Percentiles rank a stretch among this genome's conserved stretches.
phyloP scores from a whole-genome alignment of 73 alveolate genomes.

The Durusdinium trenchii region DNA sequence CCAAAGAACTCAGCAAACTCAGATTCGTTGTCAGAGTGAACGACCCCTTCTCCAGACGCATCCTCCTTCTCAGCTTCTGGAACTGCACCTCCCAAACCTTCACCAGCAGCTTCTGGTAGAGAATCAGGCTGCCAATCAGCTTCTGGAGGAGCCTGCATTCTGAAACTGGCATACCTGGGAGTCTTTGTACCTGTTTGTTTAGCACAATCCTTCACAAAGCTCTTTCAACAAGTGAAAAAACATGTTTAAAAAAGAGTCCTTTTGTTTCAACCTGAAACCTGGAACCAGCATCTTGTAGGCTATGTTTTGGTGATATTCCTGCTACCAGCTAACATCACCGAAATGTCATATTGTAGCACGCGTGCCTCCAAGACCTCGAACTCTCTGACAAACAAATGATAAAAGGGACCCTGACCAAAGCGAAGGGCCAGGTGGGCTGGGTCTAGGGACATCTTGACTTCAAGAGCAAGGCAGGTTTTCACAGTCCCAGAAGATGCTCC shows the following conservation, averaged over 20 bases:
- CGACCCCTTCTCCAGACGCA: too few species aligned
- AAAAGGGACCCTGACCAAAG: not conserved
- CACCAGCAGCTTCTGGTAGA: not conserved
- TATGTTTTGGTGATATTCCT: too few species aligned
- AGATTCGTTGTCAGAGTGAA: not conserved
- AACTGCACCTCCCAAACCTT: not conserved
- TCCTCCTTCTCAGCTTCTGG: not conserved
- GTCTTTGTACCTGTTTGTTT: not conserved
- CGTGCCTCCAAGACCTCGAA: conserved; percentile 2
- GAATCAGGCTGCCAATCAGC: not conserved
- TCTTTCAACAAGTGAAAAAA: too few species aligned
- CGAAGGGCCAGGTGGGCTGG: conserved; percentile 21
- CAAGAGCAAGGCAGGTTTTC: not conserved
- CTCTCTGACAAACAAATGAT: conserved; percentile 8
- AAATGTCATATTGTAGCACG: not conserved
- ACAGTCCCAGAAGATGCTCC: not conserved
- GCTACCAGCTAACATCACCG: not conserved
- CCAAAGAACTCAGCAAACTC: not conserved
- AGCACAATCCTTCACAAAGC: not conserved
- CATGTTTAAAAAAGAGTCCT: not conserved
- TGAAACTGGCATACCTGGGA: not conserved
- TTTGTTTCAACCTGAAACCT: not conserved
- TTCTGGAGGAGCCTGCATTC: not conserved
- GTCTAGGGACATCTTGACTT: conserved; percentile 5
- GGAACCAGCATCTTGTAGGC: too few species aligned